Conservation (phyloP, 768 basidiomycete species). For the Gloeostereum incarnatum region DNA sequence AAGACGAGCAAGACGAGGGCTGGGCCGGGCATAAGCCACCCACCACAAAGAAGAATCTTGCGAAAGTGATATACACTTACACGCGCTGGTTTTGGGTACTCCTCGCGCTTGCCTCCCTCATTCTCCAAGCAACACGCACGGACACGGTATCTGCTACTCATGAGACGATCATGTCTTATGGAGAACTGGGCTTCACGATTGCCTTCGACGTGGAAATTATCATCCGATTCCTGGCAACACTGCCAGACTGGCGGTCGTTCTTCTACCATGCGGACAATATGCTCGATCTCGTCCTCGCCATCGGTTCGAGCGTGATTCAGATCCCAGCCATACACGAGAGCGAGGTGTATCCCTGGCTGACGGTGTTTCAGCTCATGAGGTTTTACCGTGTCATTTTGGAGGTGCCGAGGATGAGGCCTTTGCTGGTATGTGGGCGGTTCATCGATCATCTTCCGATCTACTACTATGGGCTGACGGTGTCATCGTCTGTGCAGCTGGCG, state of each 20-base stretch:
- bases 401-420: constrained; percentile 85
- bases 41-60: constrained; percentile 30
- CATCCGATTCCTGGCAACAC: constrained; percentile 55
- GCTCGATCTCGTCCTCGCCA: constrained; percentile 68
- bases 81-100: constrained; percentile 69
- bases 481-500: constrained; percentile 65
- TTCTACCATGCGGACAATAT: constrained; percentile 51
- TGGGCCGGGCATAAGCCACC: constrained; percentile 52
- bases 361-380: constrained; percentile 73
- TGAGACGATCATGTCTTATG: constrained; percentile 39
- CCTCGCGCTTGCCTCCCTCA: constrained; percentile 62
- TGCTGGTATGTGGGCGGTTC: constrained; percentile 54
- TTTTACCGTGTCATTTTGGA: constrained; percentile 92
- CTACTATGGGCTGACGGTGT: no score
- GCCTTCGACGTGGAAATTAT: constrained; percentile 87
- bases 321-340: constrained; percentile 68
- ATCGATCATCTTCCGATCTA: no score
- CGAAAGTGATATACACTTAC: constrained; percentile 47
- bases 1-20: constrained; percentile 55
- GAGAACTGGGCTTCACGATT: constrained; percentile 71
- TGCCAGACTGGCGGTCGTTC: constrained; percentile 82
- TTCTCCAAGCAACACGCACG: constrained; percentile 61
- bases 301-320: constrained; percentile 73
- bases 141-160: constrained; percentile 40
- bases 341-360: constrained; percentile 78